phyloP scores from a whole-genome alignment of 805 yeast genomes.

The Yamadazyma olivae region DNA sequence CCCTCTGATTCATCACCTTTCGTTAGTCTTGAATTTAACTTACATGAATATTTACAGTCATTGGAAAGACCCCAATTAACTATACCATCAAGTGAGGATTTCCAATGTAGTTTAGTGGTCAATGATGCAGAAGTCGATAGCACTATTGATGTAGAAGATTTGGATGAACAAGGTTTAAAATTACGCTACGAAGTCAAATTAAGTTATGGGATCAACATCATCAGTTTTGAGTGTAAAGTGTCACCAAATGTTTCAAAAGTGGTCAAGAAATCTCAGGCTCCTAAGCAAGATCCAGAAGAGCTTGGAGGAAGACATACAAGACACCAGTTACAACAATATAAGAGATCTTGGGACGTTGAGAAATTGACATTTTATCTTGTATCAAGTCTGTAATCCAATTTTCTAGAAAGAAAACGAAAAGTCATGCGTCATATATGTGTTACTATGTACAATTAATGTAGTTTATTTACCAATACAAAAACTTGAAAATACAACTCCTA shows the following conservation, averaged over 20 bases:
- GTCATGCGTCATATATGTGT: neutral
- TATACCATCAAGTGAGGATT: slow-evolving; percentile 36
- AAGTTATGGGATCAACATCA: slow-evolving; percentile 37
- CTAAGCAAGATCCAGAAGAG: slow-evolving; percentile 23
- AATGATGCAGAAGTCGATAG: slow-evolving; percentile 40
- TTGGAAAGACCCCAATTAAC: slow-evolving; percentile 30
- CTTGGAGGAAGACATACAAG: slow-evolving; percentile 42
- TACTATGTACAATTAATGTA: neutral
- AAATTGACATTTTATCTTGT: slow-evolving; percentile 32
- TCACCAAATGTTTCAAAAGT: slow-evolving; percentile 37
- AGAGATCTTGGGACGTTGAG: slow-evolving; percentile 46
- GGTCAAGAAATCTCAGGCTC: slow-evolving; percentile 24
- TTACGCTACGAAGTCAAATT: slow-evolving; percentile 38
- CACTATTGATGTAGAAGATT: slow-evolving; percentile 24
- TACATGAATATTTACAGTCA: slow-evolving; percentile 31
- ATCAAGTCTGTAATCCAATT: slow-evolving; percentile 15
- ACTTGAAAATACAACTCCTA: slow-evolving; percentile 86
- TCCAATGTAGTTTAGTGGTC: slow-evolving; percentile 36
- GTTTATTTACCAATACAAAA: slow-evolving; percentile 91
- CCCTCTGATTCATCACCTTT: slow-evolving; percentile 36
- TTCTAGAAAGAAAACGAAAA: no score
- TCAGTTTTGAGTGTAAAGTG: slow-evolving; percentile 39
- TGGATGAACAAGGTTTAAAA: slow-evolving; percentile 19
- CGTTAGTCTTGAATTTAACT: slow-evolving; percentile 30
- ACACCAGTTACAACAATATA: slow-evolving; percentile 43